Evolutionary conservation across 2,329 filamentous ascomycete genomes (phyloP).

Genomic region (Fusarium avenaceum): DNA sequence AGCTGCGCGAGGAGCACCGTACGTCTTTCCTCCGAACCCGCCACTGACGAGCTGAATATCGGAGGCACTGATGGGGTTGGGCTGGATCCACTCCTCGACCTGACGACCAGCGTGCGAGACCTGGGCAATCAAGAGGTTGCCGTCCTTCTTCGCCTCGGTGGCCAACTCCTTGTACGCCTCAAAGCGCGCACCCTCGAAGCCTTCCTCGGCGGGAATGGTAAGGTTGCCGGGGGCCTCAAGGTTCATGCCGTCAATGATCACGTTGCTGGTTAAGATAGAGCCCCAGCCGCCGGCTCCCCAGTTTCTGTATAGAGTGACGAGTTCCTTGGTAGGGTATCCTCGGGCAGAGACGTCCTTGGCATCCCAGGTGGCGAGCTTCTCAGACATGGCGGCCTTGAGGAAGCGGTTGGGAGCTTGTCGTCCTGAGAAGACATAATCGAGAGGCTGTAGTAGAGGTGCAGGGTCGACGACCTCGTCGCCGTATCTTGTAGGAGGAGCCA

Average conservation of each 20-base stretch:
- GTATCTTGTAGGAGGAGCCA: slow-evolving; percentile 25
- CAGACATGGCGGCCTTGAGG: slow-evolving; percentile 39
- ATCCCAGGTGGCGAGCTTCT: slow-evolving; percentile 36
- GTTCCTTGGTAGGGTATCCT: slow-evolving; percentile 30
- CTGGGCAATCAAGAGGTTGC: slow-evolving; percentile 29
- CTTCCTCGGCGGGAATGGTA: slow-evolving; percentile 10
- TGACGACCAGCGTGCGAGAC: slow-evolving; percentile 37
- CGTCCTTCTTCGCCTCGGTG: slow-evolving; percentile 17
- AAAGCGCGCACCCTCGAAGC: slow-evolving; percentile 30
- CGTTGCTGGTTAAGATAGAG: slow-evolving; percentile 29
- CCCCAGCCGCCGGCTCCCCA: slow-evolving; percentile 38
- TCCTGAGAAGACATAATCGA: slow-evolving; percentile 31
- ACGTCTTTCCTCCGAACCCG: slow-evolving; percentile 61
- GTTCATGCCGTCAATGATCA: slow-evolving; percentile 31
- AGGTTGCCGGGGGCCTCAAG: slow-evolving; percentile 33
- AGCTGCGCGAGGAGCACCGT: slow-evolving; percentile 52
- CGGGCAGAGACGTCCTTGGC: slow-evolving; percentile 31
- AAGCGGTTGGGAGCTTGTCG: slow-evolving; percentile 32
- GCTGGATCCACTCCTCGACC: slow-evolving; percentile 36
- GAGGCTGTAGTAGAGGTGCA: slow-evolving; percentile 28
- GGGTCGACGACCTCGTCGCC: slow-evolving; percentile 29
- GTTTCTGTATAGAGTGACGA: slow-evolving; percentile 31
- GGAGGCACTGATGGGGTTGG: slow-evolving; percentile 61
- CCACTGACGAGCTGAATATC: slow-evolving; percentile 67
- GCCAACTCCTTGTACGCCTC: slow-evolving; percentile 35